These are phyloP conservation scores for Annulohypoxylon maeteangense DNA, from an alignment of 495 filamentous ascomycete species.

Conservation along the genomic window DNA sequence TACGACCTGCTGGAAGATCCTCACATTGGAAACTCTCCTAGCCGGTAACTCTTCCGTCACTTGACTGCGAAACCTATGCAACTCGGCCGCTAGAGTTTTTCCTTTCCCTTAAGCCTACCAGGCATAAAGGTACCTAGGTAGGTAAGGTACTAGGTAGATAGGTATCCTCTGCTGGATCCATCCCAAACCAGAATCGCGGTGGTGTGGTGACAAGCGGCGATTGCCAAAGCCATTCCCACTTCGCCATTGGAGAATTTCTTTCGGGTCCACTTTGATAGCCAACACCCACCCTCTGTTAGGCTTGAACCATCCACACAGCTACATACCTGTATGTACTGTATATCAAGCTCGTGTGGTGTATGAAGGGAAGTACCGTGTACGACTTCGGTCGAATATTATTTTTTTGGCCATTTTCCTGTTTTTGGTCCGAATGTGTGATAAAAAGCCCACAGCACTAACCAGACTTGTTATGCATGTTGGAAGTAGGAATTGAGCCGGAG, in stretches of 20 bases:
- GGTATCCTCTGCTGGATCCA: slow-evolving; percentile 17
- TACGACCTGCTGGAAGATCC: slow-evolving; percentile 30
- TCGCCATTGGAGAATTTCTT: slow-evolving; percentile 43
- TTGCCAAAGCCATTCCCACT: slow-evolving; percentile 24
- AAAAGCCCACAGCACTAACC: slow-evolving; percentile 40
- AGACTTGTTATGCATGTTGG: slow-evolving; percentile 33
- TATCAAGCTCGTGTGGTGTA: slow-evolving; percentile 1
- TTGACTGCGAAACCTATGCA: slow-evolving; percentile 36
- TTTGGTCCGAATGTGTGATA: slow-evolving; percentile 36
- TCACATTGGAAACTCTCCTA: slow-evolving; percentile 41
- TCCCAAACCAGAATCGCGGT: slow-evolving; percentile 32
- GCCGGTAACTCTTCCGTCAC: slow-evolving; percentile 37
- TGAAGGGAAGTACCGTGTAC: slow-evolving; percentile 42
- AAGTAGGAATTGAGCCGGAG: slow-evolving; percentile 40
- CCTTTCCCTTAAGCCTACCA: too few relatives aligned
- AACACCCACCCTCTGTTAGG: slow-evolving; percentile 40
- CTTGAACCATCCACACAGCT: slow-evolving; percentile 27
- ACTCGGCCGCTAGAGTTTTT: slow-evolving; percentile 25
- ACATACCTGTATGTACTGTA: not conserved
- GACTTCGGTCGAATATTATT: slow-evolving; percentile 42
- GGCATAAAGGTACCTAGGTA: too few relatives aligned
- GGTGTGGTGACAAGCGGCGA: slow-evolving; percentile 42
- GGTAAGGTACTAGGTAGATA: not conserved
- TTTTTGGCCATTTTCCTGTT: slow-evolving; percentile 32
- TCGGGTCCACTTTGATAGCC: slow-evolving; percentile 36